A percentile compares a stretch with the other conserved stretches of the same genome.
These are phyloP conservation scores for Boletus sp. DNA, from an alignment of 768 basidiomycete species.

Conservation along the genomic window DNA sequence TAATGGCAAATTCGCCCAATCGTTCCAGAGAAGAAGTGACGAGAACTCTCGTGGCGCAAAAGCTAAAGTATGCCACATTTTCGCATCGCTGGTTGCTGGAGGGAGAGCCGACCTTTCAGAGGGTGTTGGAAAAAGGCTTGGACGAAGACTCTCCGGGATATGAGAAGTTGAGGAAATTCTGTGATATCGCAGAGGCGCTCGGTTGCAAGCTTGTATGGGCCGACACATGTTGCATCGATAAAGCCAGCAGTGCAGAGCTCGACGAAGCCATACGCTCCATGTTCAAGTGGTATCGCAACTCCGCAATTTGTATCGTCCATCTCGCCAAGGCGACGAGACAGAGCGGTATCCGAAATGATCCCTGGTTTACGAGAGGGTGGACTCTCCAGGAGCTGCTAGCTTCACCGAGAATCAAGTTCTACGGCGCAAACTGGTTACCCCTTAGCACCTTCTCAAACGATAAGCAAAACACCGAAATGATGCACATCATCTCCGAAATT, in stretches of 20 bases:
- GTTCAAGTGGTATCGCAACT: slow-evolving; percentile 25
- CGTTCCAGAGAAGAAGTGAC: slow-evolving; percentile 7
- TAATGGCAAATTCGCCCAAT: neutral
- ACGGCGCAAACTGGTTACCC: slow-evolving; percentile 9
- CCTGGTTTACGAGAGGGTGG: slow-evolving; percentile 17
- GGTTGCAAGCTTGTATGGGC: slow-evolving; percentile 9
- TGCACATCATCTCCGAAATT: neutral
- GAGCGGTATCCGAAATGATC: neutral
- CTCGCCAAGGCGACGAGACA: slow-evolving; percentile 2
- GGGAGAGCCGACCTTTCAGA: slow-evolving; percentile 14
- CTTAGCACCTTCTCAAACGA: neutral
- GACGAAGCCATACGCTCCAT: slow-evolving; percentile 20
- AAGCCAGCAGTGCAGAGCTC: slow-evolving; percentile 14
- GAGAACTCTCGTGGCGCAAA: slow-evolving; percentile 3
- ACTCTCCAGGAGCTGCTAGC: slow-evolving; percentile 17
- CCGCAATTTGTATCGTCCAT: slow-evolving; percentile 20
- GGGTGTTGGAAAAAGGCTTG: slow-evolving; percentile 6
- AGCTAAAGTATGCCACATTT: slow-evolving; percentile 13
- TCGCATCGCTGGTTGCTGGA: slow-evolving; percentile 14
- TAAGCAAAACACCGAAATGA: neutral
- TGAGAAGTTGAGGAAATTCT: slow-evolving; percentile 6
- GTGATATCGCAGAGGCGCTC: neutral
- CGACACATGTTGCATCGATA: slow-evolving; percentile 26
- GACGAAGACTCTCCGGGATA: slow-evolving; percentile 1
- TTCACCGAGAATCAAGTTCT: slow-evolving; percentile 19